These are phyloP conservation scores for Clonostachys rhizophaga DNA, from an alignment of 2,329 filamentous ascomycete species.

Conservation along the genomic window DNA sequence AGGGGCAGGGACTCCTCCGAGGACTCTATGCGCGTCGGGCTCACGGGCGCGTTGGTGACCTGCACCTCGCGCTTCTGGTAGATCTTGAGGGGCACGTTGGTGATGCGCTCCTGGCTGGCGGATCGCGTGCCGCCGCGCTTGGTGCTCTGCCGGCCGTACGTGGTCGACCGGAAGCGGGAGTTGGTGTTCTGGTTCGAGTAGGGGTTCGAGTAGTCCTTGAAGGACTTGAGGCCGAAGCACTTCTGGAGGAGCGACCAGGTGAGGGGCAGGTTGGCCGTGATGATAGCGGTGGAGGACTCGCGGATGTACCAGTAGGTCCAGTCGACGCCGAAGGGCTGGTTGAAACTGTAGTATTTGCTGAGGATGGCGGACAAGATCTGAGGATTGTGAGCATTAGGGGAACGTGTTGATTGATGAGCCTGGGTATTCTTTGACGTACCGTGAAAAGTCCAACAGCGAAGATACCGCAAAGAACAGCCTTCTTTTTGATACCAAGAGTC, in stretches of 20 bases:
- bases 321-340: conserved; percentile 24
- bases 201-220: conserved; percentile 10
- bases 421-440: conserved; percentile 14
- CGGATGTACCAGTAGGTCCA: conserved; percentile 41
- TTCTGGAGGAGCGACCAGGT: conserved; percentile 35
- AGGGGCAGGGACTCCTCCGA: conserved; percentile 1
- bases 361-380: conserved; percentile 45
- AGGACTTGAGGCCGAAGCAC: conserved; percentile 22
- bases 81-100: conserved; percentile 15
- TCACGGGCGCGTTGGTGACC: neutral
- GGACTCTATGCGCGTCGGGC: neutral
- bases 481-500: conserved; percentile 41
- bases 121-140: neutral
- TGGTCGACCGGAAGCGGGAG: conserved; percentile 1
- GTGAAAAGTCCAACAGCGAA: conserved; percentile 40
- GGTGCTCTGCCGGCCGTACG: neutral
- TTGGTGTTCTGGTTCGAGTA: neutral
- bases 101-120: conserved; percentile 3
- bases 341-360: conserved; percentile 36
- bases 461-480: conserved; percentile 40
- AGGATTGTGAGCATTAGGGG: neutral
- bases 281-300: conserved; percentile 38
- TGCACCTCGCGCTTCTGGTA: conserved; percentile 10
- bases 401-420: neutral
- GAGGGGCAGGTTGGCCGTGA: conserved; percentile 35